A percentile compares a stretch with the other conserved stretches of the same genome.
Conservation (phyloP, 768 basidiomycete species). For the Hebeloma cylindrosporum region DNA sequence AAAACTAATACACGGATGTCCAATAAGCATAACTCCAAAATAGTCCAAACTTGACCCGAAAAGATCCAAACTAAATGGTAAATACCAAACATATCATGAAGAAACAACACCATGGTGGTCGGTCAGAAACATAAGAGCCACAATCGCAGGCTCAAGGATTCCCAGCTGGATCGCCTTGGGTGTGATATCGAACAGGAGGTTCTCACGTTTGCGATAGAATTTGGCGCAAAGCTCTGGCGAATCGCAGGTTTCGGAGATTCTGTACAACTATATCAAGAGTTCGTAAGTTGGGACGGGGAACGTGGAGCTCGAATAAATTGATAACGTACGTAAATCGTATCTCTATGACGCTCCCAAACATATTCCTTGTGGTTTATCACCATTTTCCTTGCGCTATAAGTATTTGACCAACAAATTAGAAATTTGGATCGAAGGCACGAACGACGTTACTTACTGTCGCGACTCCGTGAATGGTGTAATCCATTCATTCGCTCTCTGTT, state of each 20-base stretch:
- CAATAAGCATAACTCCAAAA: no score
- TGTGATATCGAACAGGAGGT: background rate
- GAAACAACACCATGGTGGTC: background rate
- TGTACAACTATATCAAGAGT: background rate
- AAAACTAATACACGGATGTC: no score
- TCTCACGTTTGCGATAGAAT: background rate
- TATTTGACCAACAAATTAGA: background rate
- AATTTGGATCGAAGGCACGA: background rate
- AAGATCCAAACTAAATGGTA: background rate
- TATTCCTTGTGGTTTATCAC: background rate
- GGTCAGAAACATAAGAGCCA: constrained; percentile 7
- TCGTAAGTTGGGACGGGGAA: background rate
- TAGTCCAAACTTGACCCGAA: no score
- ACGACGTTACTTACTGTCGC: constrained; percentile 1
- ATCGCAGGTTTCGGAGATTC: background rate
- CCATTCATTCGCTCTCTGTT: background rate
- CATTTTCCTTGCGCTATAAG: background rate
- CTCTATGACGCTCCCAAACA: constrained; percentile 7
- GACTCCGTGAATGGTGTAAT: background rate
- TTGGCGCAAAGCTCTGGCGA: constrained; percentile 3
- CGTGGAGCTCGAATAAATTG: background rate
- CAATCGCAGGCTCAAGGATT: constrained; percentile 5
- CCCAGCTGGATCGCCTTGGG: background rate
- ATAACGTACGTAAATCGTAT: constrained; percentile 5
- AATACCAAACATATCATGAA: background rate